These are phyloP conservation scores for Penicillium samsonianum DNA, from an alignment of 495 filamentous ascomycete genomes.

Conservation along the genomic window DNA sequence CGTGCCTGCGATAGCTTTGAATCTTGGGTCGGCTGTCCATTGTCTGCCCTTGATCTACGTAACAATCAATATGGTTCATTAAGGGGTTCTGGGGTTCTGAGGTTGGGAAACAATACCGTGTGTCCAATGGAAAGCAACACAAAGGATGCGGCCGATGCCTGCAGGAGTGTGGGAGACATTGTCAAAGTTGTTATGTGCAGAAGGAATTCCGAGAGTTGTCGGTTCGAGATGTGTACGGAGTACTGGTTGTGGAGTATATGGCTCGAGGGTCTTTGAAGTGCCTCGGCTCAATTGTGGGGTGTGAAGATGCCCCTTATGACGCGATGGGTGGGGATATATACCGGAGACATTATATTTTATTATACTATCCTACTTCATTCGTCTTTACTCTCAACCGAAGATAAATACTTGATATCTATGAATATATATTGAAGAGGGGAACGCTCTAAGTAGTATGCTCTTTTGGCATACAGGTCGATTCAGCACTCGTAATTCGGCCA, in stretches of 20 bases:
- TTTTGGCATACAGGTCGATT: no score
- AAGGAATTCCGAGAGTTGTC: no score
- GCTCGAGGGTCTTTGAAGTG: neutral
- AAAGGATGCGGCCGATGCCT: conserved; percentile 26
- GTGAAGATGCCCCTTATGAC: neutral
- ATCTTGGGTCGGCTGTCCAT: conserved; percentile 32
- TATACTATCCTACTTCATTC: no score
- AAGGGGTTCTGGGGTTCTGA: neutral
- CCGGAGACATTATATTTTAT: no score
- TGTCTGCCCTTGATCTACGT: conserved; percentile 21
- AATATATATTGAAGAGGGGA: no score
- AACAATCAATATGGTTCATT: neutral
- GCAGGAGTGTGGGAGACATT: conserved; percentile 27
- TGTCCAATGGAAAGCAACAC: conserved; percentile 29
- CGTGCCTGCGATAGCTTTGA: conserved; percentile 24
- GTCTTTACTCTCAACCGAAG: no score
- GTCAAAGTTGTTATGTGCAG: neutral
- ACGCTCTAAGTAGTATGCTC: no score
- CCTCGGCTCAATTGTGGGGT: conserved; percentile 8
- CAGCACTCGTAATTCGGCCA: no score
- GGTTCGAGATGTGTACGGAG: neutral
- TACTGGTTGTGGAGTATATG: no score
- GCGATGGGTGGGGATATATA: no score
- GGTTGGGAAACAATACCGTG: conserved; percentile 26
- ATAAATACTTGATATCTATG: no score